Conservation (phyloP, 1,284 basidiomycete genomes). For the Ustilago cynodontis region DNA sequence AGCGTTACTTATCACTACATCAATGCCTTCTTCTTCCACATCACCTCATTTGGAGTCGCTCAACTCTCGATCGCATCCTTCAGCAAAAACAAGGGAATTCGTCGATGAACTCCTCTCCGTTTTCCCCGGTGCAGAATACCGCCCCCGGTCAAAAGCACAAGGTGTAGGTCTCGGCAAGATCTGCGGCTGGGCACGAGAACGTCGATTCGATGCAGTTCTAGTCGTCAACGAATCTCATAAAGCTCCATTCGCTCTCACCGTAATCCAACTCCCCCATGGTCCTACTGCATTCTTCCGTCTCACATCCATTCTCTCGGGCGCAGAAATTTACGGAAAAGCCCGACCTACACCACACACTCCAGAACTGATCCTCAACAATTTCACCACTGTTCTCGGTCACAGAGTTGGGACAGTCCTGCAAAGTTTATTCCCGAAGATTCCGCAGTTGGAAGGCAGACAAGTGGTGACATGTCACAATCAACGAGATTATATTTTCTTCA, state of each 20-base stretch:
- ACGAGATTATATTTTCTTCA: slow-evolving; percentile 97
- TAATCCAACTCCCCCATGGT: slow-evolving; percentile 89
- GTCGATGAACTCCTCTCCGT: slow-evolving; percentile 87
- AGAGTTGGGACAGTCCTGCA: slow-evolving; percentile 94
- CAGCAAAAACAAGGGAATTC: slow-evolving; percentile 72
- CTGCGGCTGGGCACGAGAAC: slow-evolving; percentile 89
- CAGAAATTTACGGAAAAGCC: slow-evolving; percentile 87
- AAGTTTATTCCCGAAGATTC: slow-evolving; percentile 91
- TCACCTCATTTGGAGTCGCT: slow-evolving; percentile 58
- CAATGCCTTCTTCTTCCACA: slow-evolving; percentile 63
- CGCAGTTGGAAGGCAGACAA: slow-evolving; percentile 95
- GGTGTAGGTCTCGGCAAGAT: slow-evolving; percentile 94
- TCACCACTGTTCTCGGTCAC: slow-evolving; percentile 93
- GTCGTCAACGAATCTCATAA: slow-evolving; percentile 92
- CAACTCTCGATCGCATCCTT: slow-evolving; percentile 76
- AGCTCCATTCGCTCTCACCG: slow-evolving; percentile 84
- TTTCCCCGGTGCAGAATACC: slow-evolving; percentile 94
- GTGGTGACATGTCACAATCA: slow-evolving; percentile 98
- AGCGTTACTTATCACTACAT: slow-evolving; percentile 65
- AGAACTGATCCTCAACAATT: slow-evolving; percentile 94
- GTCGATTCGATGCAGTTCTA: slow-evolving; percentile 87
- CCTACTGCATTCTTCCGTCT: slow-evolving; percentile 97
- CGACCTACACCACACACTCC: slow-evolving; percentile 91
- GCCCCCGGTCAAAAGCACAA: slow-evolving; percentile 88
- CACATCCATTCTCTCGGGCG: slow-evolving; percentile 85